Evolutionary conservation across 78 protist genomes (phyloP).

Genomic region (Monosiga brevicollis): DNA sequence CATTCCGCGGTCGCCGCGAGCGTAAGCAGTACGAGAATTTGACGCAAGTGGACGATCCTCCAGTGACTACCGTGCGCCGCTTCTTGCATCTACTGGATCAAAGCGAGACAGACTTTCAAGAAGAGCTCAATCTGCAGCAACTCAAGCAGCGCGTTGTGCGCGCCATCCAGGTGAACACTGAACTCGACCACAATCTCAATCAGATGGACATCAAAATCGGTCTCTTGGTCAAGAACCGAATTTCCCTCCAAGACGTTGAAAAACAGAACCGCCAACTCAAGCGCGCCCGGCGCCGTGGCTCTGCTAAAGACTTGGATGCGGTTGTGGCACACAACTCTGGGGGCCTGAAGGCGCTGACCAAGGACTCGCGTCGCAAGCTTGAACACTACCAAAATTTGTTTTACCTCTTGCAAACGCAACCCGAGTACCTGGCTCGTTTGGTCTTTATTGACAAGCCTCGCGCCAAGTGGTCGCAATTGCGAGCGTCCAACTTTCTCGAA

Average conservation of each 20-base stretch:
- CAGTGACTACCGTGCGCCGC: not conserved
- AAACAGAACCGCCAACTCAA: not conserved
- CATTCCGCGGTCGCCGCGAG: not conserved
- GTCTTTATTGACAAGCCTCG: not conserved
- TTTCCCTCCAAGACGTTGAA: not conserved
- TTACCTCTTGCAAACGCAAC: slow-evolving; percentile 48
- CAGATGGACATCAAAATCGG: slow-evolving; percentile 23
- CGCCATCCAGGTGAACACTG: not conserved
- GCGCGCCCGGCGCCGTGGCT: not conserved
- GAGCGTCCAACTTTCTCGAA: slow-evolving; percentile 22
- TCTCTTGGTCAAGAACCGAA: slow-evolving; percentile 16
- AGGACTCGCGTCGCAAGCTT: not conserved
- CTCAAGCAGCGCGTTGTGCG: slow-evolving; percentile 6
- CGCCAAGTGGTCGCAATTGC: not conserved
- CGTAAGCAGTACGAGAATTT: not conserved
- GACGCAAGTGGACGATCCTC: not conserved
- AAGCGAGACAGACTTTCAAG: not conserved
- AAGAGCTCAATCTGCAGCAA: not conserved
- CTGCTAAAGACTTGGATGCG: not conserved
- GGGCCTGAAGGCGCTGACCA: slow-evolving; percentile 3
- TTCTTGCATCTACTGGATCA: slow-evolving; percentile 11
- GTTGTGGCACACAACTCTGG: not conserved
- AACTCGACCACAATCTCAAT: slow-evolving; percentile 9
- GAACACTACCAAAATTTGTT: slow-evolving; percentile 32
- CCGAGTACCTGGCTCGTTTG: slow-evolving; percentile 41